Evolutionary conservation across 1,139 yeast genomes (phyloP), one percentile per base, ranked within the genome.

Genomic region (Hyphopichia pseudoburtonii): DNA sequence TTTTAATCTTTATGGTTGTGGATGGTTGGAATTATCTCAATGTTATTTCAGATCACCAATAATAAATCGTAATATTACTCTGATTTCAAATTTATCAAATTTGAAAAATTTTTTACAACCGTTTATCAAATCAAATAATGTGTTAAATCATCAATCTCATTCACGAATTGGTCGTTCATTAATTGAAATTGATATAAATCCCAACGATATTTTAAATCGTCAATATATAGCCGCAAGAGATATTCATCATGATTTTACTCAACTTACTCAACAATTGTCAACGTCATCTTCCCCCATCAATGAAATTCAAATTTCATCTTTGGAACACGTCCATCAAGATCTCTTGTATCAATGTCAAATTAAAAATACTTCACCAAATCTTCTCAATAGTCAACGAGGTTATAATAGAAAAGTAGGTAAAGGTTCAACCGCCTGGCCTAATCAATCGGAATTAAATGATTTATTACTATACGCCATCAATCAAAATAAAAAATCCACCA

Each of bases 1-100:
- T 53, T 88, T 74, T 59, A 90, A 90, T 52, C 61, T 90, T 27
- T 87, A 75, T 56, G 95, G 96, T 1, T 87, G 97, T 57, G 82
- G 84, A 5, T 85, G 94, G 89, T 44, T 92, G 26, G 64, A 70
- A 17, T 38, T 74, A 41, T 40, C 46, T 23, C 36, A 51, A 2
- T 54, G 60, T 30, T 64, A 56, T 38, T 72, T 73, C 54, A 50
- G 80, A 33, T 48, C 54, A 8, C 80, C 81, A 0, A 33, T 75
- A 2, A 42, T 68, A 25, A 39, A 31, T 23, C 15, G 34, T 11
- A 19, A 24, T 32, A 19, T 28, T 16, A 15, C 17, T 17, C 23
- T 17, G 25, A 5, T 11, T 7, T 3, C 14, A 10, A 19, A 21
- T 15, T 21, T 42, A 5, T 19, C 22, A 7, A 27, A 34, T 2